Percentiles rank a stretch among this genome's conserved stretches.
Evolutionary conservation across 2,329 filamentous ascomycete species (phyloP).

Genomic region (Ceratocystiopsis sp.): DNA sequence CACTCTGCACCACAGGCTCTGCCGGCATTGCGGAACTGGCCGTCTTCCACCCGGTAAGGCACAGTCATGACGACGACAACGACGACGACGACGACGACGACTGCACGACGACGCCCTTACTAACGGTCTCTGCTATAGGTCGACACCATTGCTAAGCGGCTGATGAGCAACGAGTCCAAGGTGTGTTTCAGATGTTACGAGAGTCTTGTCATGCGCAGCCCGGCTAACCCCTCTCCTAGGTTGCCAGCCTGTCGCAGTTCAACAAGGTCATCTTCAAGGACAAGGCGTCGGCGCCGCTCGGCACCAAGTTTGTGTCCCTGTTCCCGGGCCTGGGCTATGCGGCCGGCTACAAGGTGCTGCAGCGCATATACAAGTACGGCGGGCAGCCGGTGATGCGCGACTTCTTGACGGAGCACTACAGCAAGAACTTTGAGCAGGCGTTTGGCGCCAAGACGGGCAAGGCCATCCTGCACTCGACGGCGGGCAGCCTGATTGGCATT

Average conservation of each 20-base stretch:
- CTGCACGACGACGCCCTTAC: neutral
- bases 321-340: constrained; percentile 97
- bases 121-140: constrained; percentile 37
- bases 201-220: neutral
- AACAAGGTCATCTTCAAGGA: constrained; percentile 92
- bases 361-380: constrained; percentile 97
- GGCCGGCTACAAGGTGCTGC: constrained; percentile 89
- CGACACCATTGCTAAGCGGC: constrained; percentile 93
- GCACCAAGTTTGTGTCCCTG: constrained; percentile 77
- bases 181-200: constrained; percentile 19
- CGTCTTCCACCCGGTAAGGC: constrained; percentile 72
- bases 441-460: constrained; percentile 97
- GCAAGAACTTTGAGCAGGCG: constrained; percentile 64
- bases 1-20: constrained; percentile 40
- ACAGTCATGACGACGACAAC: constrained; percentile 8
- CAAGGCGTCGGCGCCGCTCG: constrained; percentile 52
- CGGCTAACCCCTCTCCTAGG: constrained; percentile 19
- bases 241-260: constrained; percentile 44
- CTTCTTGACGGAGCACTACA: constrained; percentile 66
- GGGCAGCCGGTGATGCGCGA: constrained; percentile 91
- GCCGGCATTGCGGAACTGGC: constrained; percentile 86
- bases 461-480: constrained; percentile 93
- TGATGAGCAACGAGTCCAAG: constrained; percentile 94
- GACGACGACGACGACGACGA: no score
- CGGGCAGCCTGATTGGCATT: constrained; percentile 89